Evolutionary conservation across 2,329 filamentous ascomycete species (phyloP).

Genomic region (Chaetomium olivaceum): DNA sequence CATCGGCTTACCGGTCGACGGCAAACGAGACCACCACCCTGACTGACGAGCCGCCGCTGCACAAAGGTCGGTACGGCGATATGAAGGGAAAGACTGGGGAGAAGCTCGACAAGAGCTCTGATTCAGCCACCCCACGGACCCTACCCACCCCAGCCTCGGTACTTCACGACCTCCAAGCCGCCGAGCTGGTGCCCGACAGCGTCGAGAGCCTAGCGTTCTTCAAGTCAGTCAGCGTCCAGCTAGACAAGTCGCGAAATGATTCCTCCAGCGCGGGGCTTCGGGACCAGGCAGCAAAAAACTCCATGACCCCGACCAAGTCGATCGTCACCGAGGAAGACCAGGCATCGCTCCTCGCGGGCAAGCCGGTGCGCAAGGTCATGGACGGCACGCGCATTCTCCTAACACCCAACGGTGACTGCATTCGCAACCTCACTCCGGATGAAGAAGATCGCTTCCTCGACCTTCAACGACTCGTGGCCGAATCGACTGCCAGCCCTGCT

Average conservation of each 20-base stretch:
- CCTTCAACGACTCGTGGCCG: constrained; percentile 62
- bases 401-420: constrained; percentile 73
- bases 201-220: constrained; percentile 45
- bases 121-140: constrained; percentile 22
- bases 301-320: constrained; percentile 46
- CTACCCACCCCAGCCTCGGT: constrained; percentile 40
- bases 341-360: constrained; percentile 54
- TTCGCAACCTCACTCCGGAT: constrained; percentile 68
- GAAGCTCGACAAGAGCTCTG: constrained; percentile 6
- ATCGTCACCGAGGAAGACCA: constrained; percentile 58
- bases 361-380: constrained; percentile 61
- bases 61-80: constrained; percentile 31
- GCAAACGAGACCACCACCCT: constrained; percentile 35
- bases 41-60: constrained; percentile 29
- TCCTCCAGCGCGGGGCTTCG: constrained; percentile 16
- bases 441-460: constrained; percentile 71
- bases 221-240: constrained; percentile 40
- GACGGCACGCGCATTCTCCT: constrained; percentile 69
- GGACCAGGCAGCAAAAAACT: constrained; percentile 30
- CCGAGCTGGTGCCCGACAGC: constrained; percentile 38
- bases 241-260: constrained; percentile 38
- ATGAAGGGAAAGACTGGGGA: constrained; percentile 36
- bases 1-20: constrained; percentile 34
- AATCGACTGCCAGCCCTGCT: constrained; percentile 52
- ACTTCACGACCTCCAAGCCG: constrained; percentile 42